These are phyloP conservation scores for Ustilago tritici DNA, from an alignment of 1,284 basidiomycete genomes.

Conservation along the genomic window DNA sequence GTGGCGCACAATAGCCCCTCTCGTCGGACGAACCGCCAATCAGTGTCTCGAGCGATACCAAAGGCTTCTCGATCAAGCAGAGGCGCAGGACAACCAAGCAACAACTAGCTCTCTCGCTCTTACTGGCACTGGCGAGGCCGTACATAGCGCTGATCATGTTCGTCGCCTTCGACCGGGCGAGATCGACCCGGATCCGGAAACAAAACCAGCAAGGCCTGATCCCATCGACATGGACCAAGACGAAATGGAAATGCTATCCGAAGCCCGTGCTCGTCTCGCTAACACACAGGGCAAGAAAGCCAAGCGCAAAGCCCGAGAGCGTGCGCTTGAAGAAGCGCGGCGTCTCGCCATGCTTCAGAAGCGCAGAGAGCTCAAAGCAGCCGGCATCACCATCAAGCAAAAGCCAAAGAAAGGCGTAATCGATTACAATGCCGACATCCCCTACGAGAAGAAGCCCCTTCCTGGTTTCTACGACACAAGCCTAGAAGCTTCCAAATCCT, in stretches of 20 bases:
- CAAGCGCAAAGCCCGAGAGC: constrained; percentile 94
- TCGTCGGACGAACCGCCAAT: constrained; percentile 97
- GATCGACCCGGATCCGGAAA: constrained; percentile 98
- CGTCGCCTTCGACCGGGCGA: constrained; percentile 91
- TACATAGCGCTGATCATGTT: constrained; percentile 89
- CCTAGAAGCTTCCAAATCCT: constrained; percentile 90
- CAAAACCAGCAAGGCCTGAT: constrained; percentile 96
- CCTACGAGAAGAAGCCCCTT: constrained; percentile 95
- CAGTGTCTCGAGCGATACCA: constrained; percentile 99
- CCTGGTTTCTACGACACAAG: constrained; percentile 97
- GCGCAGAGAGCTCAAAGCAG: constrained; percentile 96
- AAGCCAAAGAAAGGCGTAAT: constrained; percentile 92
- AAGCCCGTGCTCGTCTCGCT: constrained; percentile 95
- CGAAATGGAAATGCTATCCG: constrained; percentile 99
- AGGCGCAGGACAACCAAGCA: constrained; percentile 58
- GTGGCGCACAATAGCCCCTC: constrained; percentile 99
- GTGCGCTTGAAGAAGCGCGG: constrained; percentile 86
- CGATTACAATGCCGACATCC: constrained; percentile 99
- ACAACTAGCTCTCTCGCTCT: constrained; percentile 73
- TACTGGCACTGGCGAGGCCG: constrained; percentile 81
- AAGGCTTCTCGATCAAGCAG: constrained; percentile 95
- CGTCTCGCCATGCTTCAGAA: constrained; percentile 95
- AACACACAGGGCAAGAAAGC: constrained; percentile 99
- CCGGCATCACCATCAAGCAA: constrained; percentile 84
- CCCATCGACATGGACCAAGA: constrained; percentile 99